A percentile compares a stretch with the other conserved stretches of the same genome.
Conservation (phyloP, 192 early-diverging fungal species). For the Coemansia sp. region DNA sequence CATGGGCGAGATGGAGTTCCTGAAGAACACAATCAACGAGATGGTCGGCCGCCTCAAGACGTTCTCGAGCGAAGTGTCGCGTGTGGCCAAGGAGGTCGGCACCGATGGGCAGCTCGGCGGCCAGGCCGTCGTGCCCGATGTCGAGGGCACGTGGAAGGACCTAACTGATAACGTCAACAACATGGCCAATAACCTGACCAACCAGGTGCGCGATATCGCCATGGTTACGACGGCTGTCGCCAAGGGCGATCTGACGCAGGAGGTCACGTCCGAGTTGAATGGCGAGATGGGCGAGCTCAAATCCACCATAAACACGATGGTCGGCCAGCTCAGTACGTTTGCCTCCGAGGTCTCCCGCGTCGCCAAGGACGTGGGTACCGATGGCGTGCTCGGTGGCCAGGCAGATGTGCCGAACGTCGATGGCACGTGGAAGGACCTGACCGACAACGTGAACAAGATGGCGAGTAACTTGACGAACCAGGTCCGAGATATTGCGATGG, state of each 20-base stretch:
- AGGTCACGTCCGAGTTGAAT: conserved; percentile 14
- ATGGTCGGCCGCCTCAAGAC: conserved; percentile 66
- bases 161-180: conserved; percentile 49
- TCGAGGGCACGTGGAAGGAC: conserved; percentile 63
- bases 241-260: conserved; percentile 51
- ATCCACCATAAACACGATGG: conserved; percentile 60
- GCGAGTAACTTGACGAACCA: conserved; percentile 60
- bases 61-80: conserved; percentile 64
- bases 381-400: conserved; percentile 56
- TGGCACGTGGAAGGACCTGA: conserved; percentile 63
- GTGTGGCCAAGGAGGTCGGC: conserved; percentile 63
- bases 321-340: conserved; percentile 64
- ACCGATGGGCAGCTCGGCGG: conserved; percentile 68
- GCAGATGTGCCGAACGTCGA: conserved; percentile 55
- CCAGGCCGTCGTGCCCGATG: conserved; percentile 58
- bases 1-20: conserved; percentile 59
- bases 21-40: conserved; percentile 64
- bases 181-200: conserved; percentile 63
- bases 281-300: conserved; percentile 67
- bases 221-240: conserved; percentile 59
- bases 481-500: conserved; percentile 57
- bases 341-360: conserved; percentile 68
- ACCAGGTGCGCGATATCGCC: conserved; percentile 66
- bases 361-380: conserved; percentile 65
- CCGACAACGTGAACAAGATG: conserved; percentile 66